A percentile compares a stretch with the other conserved stretches of the same genome.
Evolutionary conservation across 169 alveolate genomes (phyloP).

Genomic region (Eimeria falciformis): DNA sequence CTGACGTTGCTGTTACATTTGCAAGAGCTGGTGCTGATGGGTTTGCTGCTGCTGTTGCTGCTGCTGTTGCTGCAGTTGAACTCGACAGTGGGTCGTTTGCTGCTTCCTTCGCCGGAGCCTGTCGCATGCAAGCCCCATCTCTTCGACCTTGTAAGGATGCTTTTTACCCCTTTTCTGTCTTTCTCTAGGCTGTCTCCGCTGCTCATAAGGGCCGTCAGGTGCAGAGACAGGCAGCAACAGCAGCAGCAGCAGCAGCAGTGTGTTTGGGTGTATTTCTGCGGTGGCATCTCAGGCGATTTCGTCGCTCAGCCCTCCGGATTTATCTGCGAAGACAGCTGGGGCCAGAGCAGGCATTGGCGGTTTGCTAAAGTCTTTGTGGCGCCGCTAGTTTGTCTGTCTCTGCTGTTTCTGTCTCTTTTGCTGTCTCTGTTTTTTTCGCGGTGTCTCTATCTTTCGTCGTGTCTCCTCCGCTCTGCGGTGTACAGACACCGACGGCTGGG

Average conservation of each 20-base stretch:
- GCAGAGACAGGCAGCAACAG: neutral
- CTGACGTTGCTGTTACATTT: too few species aligned
- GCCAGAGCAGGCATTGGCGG: neutral
- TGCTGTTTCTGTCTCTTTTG: neutral
- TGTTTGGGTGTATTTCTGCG: neutral
- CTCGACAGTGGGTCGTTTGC: neutral
- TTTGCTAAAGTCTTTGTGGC: conserved; percentile 11
- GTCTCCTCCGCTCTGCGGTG: neutral
- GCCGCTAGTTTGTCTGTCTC: neutral
- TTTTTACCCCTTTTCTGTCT: too few species aligned
- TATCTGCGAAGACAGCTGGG: neutral
- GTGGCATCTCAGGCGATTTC: neutral
- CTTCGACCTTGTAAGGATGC: conserved; percentile 24
- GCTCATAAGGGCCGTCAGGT: neutral
- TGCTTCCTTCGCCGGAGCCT: conserved; percentile 11
- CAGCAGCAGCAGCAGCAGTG: neutral
- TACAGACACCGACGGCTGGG: neutral
- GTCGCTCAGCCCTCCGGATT: conserved; percentile 15
- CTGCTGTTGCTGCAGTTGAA: neutral
- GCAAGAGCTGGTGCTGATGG: neutral
- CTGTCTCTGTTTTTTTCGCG: neutral
- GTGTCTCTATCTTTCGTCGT: neutral
- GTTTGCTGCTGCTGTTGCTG: neutral
- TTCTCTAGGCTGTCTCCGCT: neutral
- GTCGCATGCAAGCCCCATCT: conserved; percentile 46